Evolutionary conservation across 2,329 filamentous ascomycete species (phyloP).

Genomic region (Nigrospora sphaerica): DNA sequence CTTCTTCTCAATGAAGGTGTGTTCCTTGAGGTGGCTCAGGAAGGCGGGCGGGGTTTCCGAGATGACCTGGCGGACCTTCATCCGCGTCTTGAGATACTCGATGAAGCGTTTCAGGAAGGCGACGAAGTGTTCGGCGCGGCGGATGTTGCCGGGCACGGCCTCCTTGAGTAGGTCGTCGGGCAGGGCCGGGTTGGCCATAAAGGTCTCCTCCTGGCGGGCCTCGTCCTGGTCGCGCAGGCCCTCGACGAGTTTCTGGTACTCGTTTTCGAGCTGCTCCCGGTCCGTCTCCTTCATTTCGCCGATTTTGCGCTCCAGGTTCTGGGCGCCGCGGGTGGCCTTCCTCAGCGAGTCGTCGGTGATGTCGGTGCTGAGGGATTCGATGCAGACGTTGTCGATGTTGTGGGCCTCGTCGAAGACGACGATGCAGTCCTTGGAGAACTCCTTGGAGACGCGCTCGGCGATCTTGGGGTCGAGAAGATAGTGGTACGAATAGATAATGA

Average conservation of each 20-base stretch:
- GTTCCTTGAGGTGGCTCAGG: conserved; percentile 82
- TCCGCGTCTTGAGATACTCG: conserved; percentile 93
- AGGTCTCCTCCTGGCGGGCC: conserved; percentile 84
- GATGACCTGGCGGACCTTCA: conserved; percentile 97
- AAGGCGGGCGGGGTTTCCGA: conserved; percentile 96
- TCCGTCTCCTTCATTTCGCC: conserved; percentile 94
- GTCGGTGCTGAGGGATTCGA: conserved; percentile 94
- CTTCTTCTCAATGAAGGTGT: conserved; percentile 97
- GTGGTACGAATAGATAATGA: conserved; percentile 99
- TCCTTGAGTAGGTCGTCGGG: conserved; percentile 93
- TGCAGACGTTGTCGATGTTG: conserved; percentile 99
- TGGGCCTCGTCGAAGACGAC: conserved; percentile 98
- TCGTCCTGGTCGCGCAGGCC: conserved; percentile 84
- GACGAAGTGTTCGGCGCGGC: conserved; percentile 91
- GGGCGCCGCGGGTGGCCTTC: conserved; percentile 83
- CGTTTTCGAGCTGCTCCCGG: conserved; percentile 85
- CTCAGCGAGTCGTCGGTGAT: conserved; percentile 91
- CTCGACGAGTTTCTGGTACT: conserved; percentile 93
- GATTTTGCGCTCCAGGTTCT: conserved; percentile 86
- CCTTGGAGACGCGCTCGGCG: conserved; percentile 87
- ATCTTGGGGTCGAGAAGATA: conserved; percentile 98
- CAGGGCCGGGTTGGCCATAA: conserved; percentile 93
- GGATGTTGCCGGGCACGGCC: conserved; percentile 92
- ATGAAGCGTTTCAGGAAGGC: conserved; percentile 94
- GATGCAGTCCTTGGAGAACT: conserved; percentile 96